Evolutionary conservation across 2,329 filamentous ascomycete species (phyloP), one percentile per base, ranked within the genome.

Genomic region (Penicillium concentricum): DNA sequence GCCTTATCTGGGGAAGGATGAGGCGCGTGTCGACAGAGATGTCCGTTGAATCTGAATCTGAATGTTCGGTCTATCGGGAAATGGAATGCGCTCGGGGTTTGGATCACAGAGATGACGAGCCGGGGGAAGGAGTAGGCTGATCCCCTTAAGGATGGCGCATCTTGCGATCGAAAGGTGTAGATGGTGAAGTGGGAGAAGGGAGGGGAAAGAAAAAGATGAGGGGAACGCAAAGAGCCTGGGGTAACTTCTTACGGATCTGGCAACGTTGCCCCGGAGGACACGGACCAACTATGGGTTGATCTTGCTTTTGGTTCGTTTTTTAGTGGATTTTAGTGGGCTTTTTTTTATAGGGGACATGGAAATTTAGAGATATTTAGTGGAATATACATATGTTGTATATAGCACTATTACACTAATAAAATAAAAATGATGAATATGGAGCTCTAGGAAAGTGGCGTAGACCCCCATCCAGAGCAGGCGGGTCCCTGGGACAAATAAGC

Each of bases 131-230:
- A 38, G 9, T 55, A 41, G 46, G 61, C 64, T 60, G 54, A 60
- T 64, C 62, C 61, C 66, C 56, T 71, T 60, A 72, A 59, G 65
- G 60, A 59, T 54, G 60, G 63, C 61, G 64, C 64, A 68, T 64
- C 45, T 28, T 55, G 44, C 24, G 48, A 51, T 16, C 45, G 43
- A 32, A 41, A 38, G 30, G 48, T 26, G 38, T 58, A 58, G 43
- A 52, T 55, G 58, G n/a, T n/a, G 51, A 51, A 59, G 51, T 37
- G 57, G 44, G 52, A 59, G 44, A 54, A 35, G 42, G 32, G 51
- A 55, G 51, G 58, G 60, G 43, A 15, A 13, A 16, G 13, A 18
- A 44, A 43, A 37, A 45, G 54, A 56, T 57, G 59, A 42, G 55
- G 58, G 58, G 56, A 45, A 51, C 51, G 48, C 48, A 52, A 58